Evolutionary conservation across 176 grass and related monocot genomes (phyloP).

Genomic region (Otatea glauca): DNA sequence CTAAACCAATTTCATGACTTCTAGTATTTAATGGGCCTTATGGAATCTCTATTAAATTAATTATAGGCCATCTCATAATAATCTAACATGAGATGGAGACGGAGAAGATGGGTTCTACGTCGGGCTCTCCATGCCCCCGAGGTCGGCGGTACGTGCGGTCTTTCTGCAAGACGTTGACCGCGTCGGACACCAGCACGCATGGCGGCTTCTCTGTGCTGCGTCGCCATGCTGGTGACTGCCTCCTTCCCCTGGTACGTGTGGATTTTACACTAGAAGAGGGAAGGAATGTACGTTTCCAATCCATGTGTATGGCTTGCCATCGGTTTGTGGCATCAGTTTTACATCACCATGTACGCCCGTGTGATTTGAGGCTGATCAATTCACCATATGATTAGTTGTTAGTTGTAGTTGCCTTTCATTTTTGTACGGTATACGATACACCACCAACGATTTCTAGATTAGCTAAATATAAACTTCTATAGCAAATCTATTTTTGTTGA

Average conservation of each 20-base stretch:
- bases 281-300: neutral
- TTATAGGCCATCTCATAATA: too few species aligned
- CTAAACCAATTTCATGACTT: too few species aligned
- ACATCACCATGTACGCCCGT: too few species aligned
- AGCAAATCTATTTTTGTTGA: neutral
- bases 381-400: too few species aligned
- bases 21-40: too few species aligned
- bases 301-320: neutral
- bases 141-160: slow-evolving; percentile 63
- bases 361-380: too few species aligned
- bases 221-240: slow-evolving; percentile 81
- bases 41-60: too few species aligned
- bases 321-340: too few species aligned
- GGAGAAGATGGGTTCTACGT: slow-evolving; percentile 49
- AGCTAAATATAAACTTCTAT: too few species aligned
- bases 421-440: too few species aligned
- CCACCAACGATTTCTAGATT: too few species aligned
- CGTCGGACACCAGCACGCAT: slow-evolving; percentile 87
- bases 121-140: slow-evolving; percentile 23
- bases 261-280: slow-evolving; percentile 10
- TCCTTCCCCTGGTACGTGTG: slow-evolving; percentile 63
- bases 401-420: too few species aligned
- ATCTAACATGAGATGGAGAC: slow-evolving; percentile 47
- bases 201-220: slow-evolving; percentile 89
- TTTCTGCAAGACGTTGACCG: slow-evolving; percentile 86